These are phyloP conservation scores for Aspergillus conjunctus DNA, from an alignment of 495 filamentous ascomycete genomes.

Conservation along the genomic window DNA sequence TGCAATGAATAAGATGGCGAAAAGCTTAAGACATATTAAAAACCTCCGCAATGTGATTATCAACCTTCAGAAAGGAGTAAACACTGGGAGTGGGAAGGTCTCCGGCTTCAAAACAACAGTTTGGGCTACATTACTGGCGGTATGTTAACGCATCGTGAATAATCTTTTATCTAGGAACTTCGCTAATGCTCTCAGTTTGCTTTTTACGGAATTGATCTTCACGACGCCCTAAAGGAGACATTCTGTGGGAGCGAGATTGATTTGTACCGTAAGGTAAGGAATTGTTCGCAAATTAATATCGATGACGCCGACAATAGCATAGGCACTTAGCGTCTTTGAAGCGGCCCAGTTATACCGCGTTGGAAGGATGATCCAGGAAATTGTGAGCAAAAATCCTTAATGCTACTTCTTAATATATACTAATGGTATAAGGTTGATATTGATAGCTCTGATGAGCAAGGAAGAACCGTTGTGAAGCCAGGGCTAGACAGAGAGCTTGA, in stretches of 20 bases:
- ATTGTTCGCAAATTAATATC: not conserved
- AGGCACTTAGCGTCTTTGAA: slow-evolving; percentile 50
- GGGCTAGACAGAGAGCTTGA: slow-evolving; percentile 80
- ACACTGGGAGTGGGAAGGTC: slow-evolving; percentile 58
- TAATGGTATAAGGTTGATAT: slow-evolving; percentile 69
- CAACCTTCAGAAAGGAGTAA: slow-evolving; percentile 76
- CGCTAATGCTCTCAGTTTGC: slow-evolving; percentile 55
- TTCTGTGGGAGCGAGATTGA: slow-evolving; percentile 54
- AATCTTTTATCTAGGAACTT: not conserved
- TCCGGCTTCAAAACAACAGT: slow-evolving; percentile 64
- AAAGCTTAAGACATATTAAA: slow-evolving; percentile 71
- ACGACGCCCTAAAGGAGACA: slow-evolving; percentile 64
- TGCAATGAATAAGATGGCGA: slow-evolving; percentile 57
- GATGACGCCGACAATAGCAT: slow-evolving; percentile 17
- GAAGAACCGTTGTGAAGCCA: slow-evolving; percentile 70
- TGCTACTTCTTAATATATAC: not conserved
- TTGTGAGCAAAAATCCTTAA: slow-evolving; percentile 36
- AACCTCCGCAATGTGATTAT: slow-evolving; percentile 73
- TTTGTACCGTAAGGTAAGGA: slow-evolving; percentile 60
- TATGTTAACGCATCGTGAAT: slow-evolving; percentile 26
- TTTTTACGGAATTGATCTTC: slow-evolving; percentile 68
- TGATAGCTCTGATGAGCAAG: slow-evolving; percentile 70
- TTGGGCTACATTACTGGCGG: slow-evolving; percentile 67
- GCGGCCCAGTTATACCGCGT: slow-evolving; percentile 59
- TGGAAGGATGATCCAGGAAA: slow-evolving; percentile 69